These are phyloP conservation scores for Phoenix dactylifera DNA, from an alignment of 176 grass and related monocot genomes.

Conservation along the genomic window DNA sequence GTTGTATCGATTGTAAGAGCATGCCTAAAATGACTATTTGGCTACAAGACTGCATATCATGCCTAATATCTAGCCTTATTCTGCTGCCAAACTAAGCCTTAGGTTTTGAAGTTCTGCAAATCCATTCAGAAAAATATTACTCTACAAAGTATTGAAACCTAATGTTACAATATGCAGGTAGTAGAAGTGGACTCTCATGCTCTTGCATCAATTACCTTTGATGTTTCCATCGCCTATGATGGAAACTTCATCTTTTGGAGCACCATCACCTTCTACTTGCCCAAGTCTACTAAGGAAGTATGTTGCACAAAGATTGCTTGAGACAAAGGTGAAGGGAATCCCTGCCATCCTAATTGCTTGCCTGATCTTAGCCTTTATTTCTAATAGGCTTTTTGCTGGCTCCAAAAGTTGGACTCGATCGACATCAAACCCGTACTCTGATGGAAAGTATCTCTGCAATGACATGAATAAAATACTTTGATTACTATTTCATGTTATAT, in stretches of 20 bases:
- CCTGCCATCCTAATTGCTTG: background rate
- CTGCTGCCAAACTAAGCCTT: too few relatives aligned
- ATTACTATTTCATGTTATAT: too few relatives aligned
- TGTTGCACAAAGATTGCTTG: background rate
- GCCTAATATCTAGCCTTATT: too few relatives aligned
- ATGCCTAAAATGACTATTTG: too few relatives aligned
- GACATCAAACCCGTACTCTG: background rate
- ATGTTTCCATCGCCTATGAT: constrained; percentile 34
- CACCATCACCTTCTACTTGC: background rate
- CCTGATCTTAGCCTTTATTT: background rate
- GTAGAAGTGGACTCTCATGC: too few relatives aligned
- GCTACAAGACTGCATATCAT: too few relatives aligned
- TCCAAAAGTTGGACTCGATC: background rate
- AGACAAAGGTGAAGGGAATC: background rate
- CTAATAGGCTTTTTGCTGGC: background rate
- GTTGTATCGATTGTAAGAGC: too few relatives aligned
- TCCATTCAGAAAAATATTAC: too few relatives aligned
- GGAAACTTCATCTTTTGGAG: constrained; percentile 6
- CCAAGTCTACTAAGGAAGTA: background rate
- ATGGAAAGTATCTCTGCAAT: background rate
- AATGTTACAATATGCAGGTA: too few relatives aligned
- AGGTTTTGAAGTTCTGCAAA: too few relatives aligned
- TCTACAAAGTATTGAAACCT: too few relatives aligned
- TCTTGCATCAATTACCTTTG: constrained; percentile 23
- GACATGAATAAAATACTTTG: too few relatives aligned